Conservation (phyloP, 129 eudicot species). For the Escallonia rubra region DNA sequence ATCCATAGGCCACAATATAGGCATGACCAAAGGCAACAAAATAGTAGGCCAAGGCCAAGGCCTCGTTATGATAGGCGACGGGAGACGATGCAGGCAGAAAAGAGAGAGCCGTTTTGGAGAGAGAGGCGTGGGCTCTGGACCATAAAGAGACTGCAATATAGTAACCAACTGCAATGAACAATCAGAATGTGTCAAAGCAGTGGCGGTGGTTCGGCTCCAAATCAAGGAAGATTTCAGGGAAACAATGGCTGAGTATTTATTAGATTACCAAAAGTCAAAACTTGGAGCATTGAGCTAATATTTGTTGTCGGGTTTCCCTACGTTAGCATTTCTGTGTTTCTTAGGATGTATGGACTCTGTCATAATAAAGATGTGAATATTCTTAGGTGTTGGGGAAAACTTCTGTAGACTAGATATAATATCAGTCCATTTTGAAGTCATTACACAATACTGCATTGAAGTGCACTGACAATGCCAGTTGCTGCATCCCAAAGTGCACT, state of each 20-base stretch:
- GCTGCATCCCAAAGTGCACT: no score
- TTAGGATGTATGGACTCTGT: no score
- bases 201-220: slow-evolving; percentile 20
- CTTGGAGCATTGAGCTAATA: neutral
- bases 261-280: neutral
- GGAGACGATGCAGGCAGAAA: slow-evolving; percentile 65
- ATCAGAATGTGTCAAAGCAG: slow-evolving; percentile 18
- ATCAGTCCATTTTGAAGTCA: no score
- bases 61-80: slow-evolving; percentile 83
- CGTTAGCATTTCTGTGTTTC: no score
- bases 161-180: slow-evolving; percentile 15
- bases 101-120: slow-evolving; percentile 49
- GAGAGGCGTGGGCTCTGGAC: neutral
- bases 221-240: slow-evolving; percentile 35
- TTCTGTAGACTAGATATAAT: no score
- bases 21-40: slow-evolving; percentile 58
- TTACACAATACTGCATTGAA: no score
- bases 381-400: no score
- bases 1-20: slow-evolving; percentile 88
- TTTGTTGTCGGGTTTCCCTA: no score
- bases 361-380: no score
- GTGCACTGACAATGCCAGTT: no score
- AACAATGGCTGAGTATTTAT: slow-evolving; percentile 16
- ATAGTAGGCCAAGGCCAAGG: slow-evolving; percentile 55
- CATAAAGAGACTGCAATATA: neutral